Percentiles rank a stretch among this genome's conserved stretches.
These are phyloP conservation scores for Tetradesmus lagerheimii DNA, from an alignment of 139 green algal genomes.

Conservation along the genomic window DNA sequence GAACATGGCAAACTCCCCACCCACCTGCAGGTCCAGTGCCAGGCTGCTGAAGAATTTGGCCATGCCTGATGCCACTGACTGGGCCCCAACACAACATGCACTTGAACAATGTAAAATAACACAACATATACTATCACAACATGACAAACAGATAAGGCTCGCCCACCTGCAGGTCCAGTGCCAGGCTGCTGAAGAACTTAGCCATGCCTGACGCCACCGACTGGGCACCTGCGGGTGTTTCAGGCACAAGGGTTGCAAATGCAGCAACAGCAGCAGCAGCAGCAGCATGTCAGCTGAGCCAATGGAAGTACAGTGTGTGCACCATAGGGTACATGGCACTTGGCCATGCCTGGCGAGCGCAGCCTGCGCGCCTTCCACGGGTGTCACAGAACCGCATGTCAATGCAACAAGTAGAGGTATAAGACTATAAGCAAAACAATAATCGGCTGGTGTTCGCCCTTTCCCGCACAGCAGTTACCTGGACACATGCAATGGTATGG, in stretches of 20 bases:
- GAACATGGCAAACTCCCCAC: too few relatives aligned
- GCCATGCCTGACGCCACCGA: conserved; percentile 42
- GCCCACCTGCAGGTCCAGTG: conserved; percentile 42
- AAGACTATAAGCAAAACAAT: too few relatives aligned
- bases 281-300: background rate
- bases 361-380: too few relatives aligned
- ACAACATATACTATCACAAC: too few relatives aligned
- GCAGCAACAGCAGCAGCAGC: too few relatives aligned
- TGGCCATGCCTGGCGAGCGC: too few relatives aligned
- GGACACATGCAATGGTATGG: too few relatives aligned
- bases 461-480: too few relatives aligned
- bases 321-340: background rate
- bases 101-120: background rate
- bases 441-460: too few relatives aligned
- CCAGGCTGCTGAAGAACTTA: conserved; percentile 35
- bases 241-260: background rate
- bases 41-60: conserved; percentile 28
- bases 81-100: conserved; percentile 10
- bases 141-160: too few relatives aligned
- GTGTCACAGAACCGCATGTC: too few relatives aligned
- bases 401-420: too few relatives aligned
- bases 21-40: conserved; percentile 7
- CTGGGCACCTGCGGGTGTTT: background rate
- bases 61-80: conserved; percentile 33
- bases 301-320: background rate